Evolutionary conservation across 148 eudicot genomes (phyloP), one percentile per base, ranked within the genome.

Genomic region (Spergularia marina): DNA sequence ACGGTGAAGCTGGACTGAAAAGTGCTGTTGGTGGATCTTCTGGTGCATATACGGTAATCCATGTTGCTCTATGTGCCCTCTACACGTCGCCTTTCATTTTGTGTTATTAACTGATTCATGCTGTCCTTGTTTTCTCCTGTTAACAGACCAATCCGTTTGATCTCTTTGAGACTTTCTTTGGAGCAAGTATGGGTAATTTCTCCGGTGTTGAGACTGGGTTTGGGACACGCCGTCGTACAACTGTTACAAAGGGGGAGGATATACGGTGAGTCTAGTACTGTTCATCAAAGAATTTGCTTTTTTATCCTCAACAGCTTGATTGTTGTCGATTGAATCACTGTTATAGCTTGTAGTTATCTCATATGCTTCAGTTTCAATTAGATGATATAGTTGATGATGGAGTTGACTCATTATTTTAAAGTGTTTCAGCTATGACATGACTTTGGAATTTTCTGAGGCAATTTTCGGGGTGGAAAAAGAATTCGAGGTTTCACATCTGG

Each of bases 1-100:
- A 92, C 82, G 99, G 99, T 80, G 99, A 95, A 85, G 99, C 91
- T 82, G 99, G 99, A 59, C 87, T 95, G 63, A 95, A 88, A 81
- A 92, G 94, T 84, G 55, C 88, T 16, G 86, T 87, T 11, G 97
- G 96, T 17, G 97, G 94, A 70, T 86, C 83, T 76, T 84, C 84
- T 75, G 97, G 97, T 76, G 87, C 91, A 76, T 95, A 92, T 76
- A 87, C 97, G 92, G 99, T 95, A 95, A 36, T 72, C 36, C 47
- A 69, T 77, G 41, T 67, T 52, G 15, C 13, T 78, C 0, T 59
- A 61, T 77, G 59, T 73, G 23, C 52, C 14, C 71, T 58, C 58
- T 57, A 16, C 30, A 51, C 54, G 47, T 36, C 68, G 25, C 68
- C 57, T 34, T 68, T 16, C 34, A 17, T 56, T 68, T 75, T 5